Evolutionary conservation across 768 basidiomycete species (phyloP).

Genomic region (Agrocybe praecox): DNA sequence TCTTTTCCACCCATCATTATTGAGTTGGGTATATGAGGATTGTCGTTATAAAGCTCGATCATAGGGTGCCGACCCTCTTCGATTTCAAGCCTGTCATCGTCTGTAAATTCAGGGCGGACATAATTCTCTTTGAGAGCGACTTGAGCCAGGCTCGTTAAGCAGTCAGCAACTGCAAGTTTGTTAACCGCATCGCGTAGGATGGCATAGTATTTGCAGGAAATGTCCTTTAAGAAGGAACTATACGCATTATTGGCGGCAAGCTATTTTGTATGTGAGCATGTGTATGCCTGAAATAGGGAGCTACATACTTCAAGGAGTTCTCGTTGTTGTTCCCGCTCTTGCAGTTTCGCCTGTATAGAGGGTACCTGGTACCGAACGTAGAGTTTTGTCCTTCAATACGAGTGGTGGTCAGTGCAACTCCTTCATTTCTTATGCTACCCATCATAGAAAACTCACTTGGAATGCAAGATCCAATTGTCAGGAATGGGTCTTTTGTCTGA

Average conservation of each 20-base stretch:
- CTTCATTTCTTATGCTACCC: background rate
- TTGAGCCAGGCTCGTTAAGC: constrained; percentile 80
- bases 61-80: constrained; percentile 91
- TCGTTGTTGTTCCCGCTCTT: constrained; percentile 73
- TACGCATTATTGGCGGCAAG: constrained; percentile 56
- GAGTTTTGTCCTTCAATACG: constrained; percentile 61
- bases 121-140: constrained; percentile 80
- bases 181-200: constrained; percentile 75
- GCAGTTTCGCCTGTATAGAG: constrained; percentile 55
- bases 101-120: constrained; percentile 73
- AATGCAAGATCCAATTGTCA: constrained; percentile 63
- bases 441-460: constrained; percentile 45
- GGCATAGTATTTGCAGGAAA: constrained; percentile 67
- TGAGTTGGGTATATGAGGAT: constrained; percentile 88
- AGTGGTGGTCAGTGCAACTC: background rate
- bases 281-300: background rate
- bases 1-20: constrained; percentile 60
- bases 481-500: constrained; percentile 52
- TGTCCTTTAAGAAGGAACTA: constrained; percentile 67
- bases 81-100: constrained; percentile 71
- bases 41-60: constrained; percentile 75
- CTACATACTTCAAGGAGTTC: constrained; percentile 60
- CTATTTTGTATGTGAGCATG: constrained; percentile 40
- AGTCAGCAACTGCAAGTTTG: constrained; percentile 84
- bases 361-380: constrained; percentile 79